Percentiles rank a stretch among this genome's conserved stretches.
These are phyloP conservation scores for Jamesozyma spencerorum DNA, from an alignment of 805 yeast genomes.

Conservation along the genomic window DNA sequence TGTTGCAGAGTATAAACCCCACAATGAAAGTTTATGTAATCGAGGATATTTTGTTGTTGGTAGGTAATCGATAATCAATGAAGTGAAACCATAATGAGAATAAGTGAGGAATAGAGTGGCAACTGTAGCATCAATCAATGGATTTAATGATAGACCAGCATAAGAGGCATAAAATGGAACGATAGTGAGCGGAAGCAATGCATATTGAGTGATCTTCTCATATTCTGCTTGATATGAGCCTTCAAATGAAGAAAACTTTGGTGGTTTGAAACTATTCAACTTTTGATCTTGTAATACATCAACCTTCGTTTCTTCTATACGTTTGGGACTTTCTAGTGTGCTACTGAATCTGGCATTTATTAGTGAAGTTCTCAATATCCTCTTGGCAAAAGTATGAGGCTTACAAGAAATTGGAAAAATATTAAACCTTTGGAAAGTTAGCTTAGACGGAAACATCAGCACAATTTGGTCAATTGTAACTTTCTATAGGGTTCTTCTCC, in stretches of 20 bases:
- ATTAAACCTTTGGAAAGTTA: no score
- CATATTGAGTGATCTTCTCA: constrained; percentile 52
- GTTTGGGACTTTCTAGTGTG: no score
- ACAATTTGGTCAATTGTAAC: no score
- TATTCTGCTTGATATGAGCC: constrained; percentile 72
- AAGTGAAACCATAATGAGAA: constrained; percentile 60
- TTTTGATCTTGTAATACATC: not conserved
- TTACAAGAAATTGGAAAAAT: no score
- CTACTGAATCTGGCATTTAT: not conserved
- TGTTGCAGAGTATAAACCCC: constrained; percentile 53
- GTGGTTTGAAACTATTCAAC: constrained; percentile 35
- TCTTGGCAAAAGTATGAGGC: not conserved
- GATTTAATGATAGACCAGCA: constrained; percentile 39
- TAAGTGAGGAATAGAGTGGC: constrained; percentile 51
- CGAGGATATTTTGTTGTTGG: constrained; percentile 65
- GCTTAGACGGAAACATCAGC: no score
- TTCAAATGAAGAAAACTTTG: constrained; percentile 44
- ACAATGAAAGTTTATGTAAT: constrained; percentile 53
- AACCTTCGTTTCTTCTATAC: not conserved
- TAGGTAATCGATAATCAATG: constrained; percentile 72
- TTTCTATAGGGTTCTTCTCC: no score
- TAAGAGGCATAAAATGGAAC: constrained; percentile 42
- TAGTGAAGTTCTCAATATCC: constrained; percentile 1
- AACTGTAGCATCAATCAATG: constrained; percentile 48
- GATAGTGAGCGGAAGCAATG: constrained; percentile 53